Percentiles rank a stretch among this genome's conserved stretches.
These are phyloP conservation scores for Poterioochromonas sp. DNA, from an alignment of 352 stramenopile species.

Conservation along the genomic window DNA sequence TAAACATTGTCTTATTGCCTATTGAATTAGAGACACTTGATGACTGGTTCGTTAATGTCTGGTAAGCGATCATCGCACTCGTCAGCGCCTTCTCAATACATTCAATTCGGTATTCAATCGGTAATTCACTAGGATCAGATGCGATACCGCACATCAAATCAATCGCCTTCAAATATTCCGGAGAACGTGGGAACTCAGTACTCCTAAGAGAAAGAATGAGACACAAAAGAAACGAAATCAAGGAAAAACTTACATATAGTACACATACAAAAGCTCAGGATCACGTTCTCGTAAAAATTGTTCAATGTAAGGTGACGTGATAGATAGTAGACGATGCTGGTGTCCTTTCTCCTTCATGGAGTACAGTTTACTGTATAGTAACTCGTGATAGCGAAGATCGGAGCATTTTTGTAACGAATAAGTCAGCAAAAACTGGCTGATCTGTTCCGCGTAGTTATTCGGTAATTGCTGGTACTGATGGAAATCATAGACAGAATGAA, in stretches of 20 bases:
- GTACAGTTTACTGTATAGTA: not conserved
- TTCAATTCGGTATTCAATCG: not conserved
- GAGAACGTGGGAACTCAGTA: too few species aligned
- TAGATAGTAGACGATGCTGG: not conserved
- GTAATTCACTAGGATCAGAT: not conserved
- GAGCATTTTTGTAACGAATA: too few species aligned
- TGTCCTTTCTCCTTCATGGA: not conserved
- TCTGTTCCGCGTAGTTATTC: too few species aligned
- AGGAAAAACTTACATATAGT: too few species aligned
- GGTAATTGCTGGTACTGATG: too few species aligned
- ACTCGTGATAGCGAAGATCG: not conserved
- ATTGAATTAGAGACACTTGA: too few species aligned
- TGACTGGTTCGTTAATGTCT: too few species aligned
- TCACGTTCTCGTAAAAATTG: not conserved
- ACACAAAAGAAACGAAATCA: too few species aligned
- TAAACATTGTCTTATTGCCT: too few species aligned
- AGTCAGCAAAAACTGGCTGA: too few species aligned
- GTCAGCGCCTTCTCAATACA: not conserved
- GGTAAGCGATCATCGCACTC: not conserved
- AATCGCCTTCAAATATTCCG: not conserved
- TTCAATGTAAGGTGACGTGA: not conserved
- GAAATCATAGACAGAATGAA: too few species aligned
- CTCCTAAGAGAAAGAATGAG: too few species aligned
- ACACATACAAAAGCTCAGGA: not conserved
- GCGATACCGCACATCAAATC: not conserved